These are phyloP conservation scores for Chaetomiaceae sp. DNA, from an alignment of 2,329 filamentous ascomycete species.

Conservation along the genomic window DNA sequence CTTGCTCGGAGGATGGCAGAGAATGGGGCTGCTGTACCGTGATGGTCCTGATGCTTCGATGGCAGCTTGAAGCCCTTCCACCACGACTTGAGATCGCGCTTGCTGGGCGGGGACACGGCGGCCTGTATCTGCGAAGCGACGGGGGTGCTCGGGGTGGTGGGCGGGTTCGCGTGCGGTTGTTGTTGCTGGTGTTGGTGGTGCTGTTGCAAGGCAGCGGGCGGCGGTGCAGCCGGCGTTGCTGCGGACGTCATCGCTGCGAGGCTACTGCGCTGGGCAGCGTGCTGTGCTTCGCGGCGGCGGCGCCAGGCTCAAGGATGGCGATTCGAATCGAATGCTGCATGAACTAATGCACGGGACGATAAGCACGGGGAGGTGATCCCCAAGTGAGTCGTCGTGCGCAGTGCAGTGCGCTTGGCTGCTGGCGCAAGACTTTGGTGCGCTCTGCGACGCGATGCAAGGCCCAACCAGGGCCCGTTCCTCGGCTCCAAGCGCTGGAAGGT, in stretches of 20 bases:
- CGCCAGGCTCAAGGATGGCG: constrained; percentile 13
- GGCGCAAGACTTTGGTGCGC: no score
- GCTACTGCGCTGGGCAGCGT: constrained; percentile 14
- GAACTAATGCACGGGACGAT: constrained; percentile 1
- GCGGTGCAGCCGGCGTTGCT: constrained; percentile 17
- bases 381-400: no score
- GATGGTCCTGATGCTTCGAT: constrained; percentile 48
- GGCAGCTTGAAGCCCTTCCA: constrained; percentile 90
- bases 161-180: constrained; percentile 16
- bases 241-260: constrained; percentile 29
- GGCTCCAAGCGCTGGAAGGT: neutral
- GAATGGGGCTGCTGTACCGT: constrained; percentile 45
- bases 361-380: neutral
- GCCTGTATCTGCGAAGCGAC: constrained; percentile 34
- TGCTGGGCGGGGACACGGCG: constrained; percentile 59
- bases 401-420: no score
- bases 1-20: constrained; percentile 18
- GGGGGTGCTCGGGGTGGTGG: constrained; percentile 12
- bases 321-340: constrained; percentile 10
- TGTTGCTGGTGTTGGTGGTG: constrained; percentile 17
- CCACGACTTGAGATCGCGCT: constrained; percentile 88
- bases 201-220: constrained; percentile 15
- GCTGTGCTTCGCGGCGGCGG: constrained; percentile 9
- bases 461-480: constrained; percentile 10
- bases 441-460: constrained; percentile 18